These are phyloP conservation scores for Aspergillus cavernicola DNA, from an alignment of 495 filamentous ascomycete species.

Conservation along the genomic window DNA sequence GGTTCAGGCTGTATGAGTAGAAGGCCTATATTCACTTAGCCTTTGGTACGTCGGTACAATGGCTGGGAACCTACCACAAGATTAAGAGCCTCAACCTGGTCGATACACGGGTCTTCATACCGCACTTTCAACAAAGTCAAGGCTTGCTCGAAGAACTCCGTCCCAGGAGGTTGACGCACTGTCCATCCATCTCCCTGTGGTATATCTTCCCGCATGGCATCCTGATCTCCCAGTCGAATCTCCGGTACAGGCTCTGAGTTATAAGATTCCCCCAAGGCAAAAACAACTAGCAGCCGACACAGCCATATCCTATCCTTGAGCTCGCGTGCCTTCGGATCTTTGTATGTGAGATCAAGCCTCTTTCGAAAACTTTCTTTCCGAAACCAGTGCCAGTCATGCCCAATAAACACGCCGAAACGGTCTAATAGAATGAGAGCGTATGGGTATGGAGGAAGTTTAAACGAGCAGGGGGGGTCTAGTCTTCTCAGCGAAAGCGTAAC, in stretches of 20 bases:
- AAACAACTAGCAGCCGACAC: not conserved
- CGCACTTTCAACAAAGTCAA: not conserved
- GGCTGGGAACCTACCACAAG: not conserved
- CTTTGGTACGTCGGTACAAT: not conserved
- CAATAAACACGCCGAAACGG: not conserved
- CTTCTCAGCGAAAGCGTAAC: not conserved
- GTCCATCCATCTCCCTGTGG: not conserved
- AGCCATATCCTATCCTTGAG: not conserved
- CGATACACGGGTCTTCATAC: not conserved
- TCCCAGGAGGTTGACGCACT: not conserved
- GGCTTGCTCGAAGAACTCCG: not conserved
- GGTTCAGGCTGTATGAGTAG: slow-evolving; percentile 14
- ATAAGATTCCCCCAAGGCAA: not conserved
- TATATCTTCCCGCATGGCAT: not conserved
- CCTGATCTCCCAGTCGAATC: no score
- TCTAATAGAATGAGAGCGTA: not conserved
- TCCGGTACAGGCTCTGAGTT: not conserved
- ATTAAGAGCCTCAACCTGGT: not conserved
- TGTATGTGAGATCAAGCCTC: not conserved
- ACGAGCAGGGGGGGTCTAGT: not conserved
- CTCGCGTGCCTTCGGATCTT: not conserved
- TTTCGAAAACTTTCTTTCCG: not conserved
- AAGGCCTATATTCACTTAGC: slow-evolving; percentile 5
- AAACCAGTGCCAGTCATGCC: slow-evolving; percentile 1
- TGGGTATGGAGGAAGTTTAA: not conserved